Evolutionary conservation across 2,329 filamentous ascomycete species (phyloP), one percentile per base, ranked within the genome.

Genomic region (Blastomyces parvus): DNA sequence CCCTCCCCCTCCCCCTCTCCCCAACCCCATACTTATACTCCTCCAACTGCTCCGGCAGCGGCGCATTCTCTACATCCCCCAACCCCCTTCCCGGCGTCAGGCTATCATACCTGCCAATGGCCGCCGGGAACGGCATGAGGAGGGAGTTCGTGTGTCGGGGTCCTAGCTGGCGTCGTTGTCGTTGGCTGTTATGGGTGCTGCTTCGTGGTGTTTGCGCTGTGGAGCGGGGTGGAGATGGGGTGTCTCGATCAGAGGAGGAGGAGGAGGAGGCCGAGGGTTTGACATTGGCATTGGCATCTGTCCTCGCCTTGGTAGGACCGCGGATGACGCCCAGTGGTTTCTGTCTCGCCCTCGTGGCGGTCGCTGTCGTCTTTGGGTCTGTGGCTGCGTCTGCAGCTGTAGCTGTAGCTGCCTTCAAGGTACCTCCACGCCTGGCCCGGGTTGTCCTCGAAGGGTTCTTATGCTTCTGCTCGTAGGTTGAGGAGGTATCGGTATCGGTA

Each of bases 61-160:
- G 57, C 25, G 57, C 57, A 59, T 48, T 59, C 42, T 59, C 57
- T 8, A 59, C 25, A 59, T 59, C 57, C 25, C 27, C 57, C 57
- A 46, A 22, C 2, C 57, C 25, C 6, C 40, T 14, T 2, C 42
- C 42, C 11, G 36, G 25, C 25, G 40, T 59, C 27, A 36, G 33
- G 3, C 17, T 40, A 59, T 59, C 57, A 59, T 59, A 59, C 25
- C 42, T 44, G 25, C 19, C 40, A 44, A 33, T 59, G 14, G 42
- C 42, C 25, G 57, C 57, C 0, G 40, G 42, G 19, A 59, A 48
- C 40, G 57, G 57, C 57, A 59, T 44, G 57, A 59, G 57, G 40
- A 59, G 57, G 25, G 27, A 46, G 30, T 59, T 48, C 3, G 57
- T 3, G 42, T 48, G 57, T 25, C 57, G 14, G 17, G 11, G 57